Evolutionary conservation across 1,139 yeast species (phyloP), one percentile per base, ranked within the genome.

Genomic region (Eremothecium cymbalariae): DNA sequence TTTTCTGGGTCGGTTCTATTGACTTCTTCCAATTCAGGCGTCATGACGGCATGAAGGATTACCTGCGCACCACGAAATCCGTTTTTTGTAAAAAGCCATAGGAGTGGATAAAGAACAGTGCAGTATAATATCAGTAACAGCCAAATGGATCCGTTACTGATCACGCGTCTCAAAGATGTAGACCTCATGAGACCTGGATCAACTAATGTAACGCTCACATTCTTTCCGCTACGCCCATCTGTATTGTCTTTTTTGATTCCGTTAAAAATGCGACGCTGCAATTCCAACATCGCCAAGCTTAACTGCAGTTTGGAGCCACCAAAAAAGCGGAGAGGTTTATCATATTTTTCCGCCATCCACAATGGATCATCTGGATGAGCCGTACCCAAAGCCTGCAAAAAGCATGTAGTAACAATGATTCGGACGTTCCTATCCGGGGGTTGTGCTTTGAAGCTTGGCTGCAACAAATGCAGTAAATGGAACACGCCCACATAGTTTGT

Each of bases 351-450:
- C 2, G 64, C 54, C 33, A 67, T 65, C 76, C 82, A 80, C 33
- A 84, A 64, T 26, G 86, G 67, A 57, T 90, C 98, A 17, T 67
- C 60, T 3, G 71, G 33, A 42, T 80, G 78, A 13, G 86, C 54
- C 11, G 68, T 69, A 2, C 83, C 97, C 58, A 82, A 55, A 3
- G 84, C 72, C 46, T 83, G 88, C 5, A 85, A 64, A 39, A 84
- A 65, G 58, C 98, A 90, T 1, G 84, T 71, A 0, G 90, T 72
- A 19, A 85, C 47, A 8, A 90, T 58, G 4, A 90, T 73, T 30
- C 96, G 66, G 2, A 90, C 95, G 52, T 88, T 97, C 47, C 98
- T 68, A 57, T 86, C 97, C 0, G 95, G 85, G 1, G 96, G 94
- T 59, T 90, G 98, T 1, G 78, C 79, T 42, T 82, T 72, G 36